These are phyloP conservation scores for Boletus subcaerulescens DNA, from an alignment of 768 basidiomycete genomes.

Conservation along the genomic window DNA sequence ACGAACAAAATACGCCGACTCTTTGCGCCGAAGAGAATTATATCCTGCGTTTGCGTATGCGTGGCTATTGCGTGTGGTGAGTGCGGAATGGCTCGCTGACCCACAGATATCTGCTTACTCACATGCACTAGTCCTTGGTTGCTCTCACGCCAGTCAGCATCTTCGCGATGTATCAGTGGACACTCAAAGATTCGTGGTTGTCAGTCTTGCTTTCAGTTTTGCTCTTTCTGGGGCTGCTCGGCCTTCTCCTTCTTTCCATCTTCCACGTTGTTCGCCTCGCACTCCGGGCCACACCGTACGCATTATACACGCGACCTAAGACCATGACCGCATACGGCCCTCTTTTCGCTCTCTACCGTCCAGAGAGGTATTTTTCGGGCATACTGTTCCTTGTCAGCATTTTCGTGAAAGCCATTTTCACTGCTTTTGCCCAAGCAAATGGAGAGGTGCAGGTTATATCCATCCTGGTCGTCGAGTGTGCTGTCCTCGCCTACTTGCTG, in stretches of 20 bases:
- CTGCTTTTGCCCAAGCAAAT: conserved; percentile 58
- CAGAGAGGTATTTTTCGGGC: conserved; percentile 67
- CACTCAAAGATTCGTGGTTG: conserved; percentile 84
- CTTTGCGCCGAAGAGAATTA: conserved; percentile 22
- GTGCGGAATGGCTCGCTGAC: conserved; percentile 22
- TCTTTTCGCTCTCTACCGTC: conserved; percentile 64
- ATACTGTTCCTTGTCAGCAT: conserved; percentile 52
- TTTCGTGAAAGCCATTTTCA: conserved; percentile 69
- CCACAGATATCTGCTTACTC: conserved; percentile 1
- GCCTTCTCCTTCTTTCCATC: conserved; percentile 47
- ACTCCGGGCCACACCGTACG: conserved; percentile 36
- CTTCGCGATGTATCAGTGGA: conserved; percentile 90
- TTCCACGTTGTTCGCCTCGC: conserved; percentile 49
- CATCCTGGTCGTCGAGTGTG: conserved; percentile 62
- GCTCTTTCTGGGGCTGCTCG: conserved; percentile 50
- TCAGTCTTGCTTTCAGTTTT: conserved; percentile 77
- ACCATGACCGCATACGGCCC: conserved; percentile 49
- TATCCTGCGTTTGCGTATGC: conserved; percentile 50
- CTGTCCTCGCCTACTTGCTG: conserved; percentile 52
- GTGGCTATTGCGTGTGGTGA: conserved; percentile 68
- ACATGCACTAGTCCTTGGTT: conserved; percentile 50
- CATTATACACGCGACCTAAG: conserved; percentile 35
- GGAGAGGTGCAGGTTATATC: conserved; percentile 69
- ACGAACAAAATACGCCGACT: conserved; percentile 16
- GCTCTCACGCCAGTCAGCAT: conserved; percentile 66